phyloP scores from a whole-genome alignment of 306 rosid genomes.

The Luffa aegyptiaca region DNA sequence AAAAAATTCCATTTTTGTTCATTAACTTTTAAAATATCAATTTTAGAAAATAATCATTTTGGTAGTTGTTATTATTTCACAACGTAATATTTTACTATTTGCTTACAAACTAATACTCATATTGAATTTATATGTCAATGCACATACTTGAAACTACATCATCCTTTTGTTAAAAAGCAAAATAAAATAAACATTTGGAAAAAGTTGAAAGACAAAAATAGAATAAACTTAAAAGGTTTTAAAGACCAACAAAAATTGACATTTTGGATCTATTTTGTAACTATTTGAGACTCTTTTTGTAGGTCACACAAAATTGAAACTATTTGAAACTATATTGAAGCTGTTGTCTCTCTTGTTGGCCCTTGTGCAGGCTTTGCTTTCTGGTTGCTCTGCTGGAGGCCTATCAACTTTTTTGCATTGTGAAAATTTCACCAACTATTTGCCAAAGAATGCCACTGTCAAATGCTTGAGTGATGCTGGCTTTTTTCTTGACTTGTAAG shows the following conservation, averaged over 20 bases:
- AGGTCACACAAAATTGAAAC: not conserved
- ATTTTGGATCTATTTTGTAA: too few species aligned
- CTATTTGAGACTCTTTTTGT: not conserved
- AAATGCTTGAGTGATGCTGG: conserved; percentile 97
- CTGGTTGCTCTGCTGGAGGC: conserved; percentile 98
- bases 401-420: conserved; percentile 84
- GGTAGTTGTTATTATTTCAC: too few species aligned
- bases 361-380: conserved; percentile 67
- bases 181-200: too few species aligned
- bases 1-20: too few species aligned
- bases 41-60: too few species aligned
- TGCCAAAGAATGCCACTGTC: conserved; percentile 54
- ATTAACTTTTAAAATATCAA: too few species aligned
- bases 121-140: not conserved
- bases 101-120: not conserved
- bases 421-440: conserved; percentile 49
- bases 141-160: not conserved
- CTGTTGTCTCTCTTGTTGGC: not conserved
- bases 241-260: too few species aligned
- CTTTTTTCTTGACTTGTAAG: conserved; percentile 71
- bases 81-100: too few species aligned
- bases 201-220: not conserved
- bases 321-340: not conserved
- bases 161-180: not conserved
- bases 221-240: not conserved